Percentiles rank a stretch among this genome's conserved stretches.
Evolutionary conservation across 2,329 filamentous ascomycete species (phyloP).

Genomic region (Aspergillus hortae): DNA sequence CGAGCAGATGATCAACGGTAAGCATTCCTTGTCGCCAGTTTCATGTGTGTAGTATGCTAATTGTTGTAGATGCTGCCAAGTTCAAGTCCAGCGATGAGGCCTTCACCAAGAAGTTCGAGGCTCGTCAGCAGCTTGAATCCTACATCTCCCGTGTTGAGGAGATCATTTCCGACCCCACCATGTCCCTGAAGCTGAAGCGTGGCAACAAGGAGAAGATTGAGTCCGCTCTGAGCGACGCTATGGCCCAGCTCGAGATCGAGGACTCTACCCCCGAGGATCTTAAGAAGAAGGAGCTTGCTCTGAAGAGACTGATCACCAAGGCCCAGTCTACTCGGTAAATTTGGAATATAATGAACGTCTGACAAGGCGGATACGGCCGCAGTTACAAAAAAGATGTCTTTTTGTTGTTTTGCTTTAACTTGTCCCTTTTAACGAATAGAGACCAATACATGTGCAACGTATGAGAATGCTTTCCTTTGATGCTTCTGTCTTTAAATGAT

Average conservation of each 20-base stretch:
- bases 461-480: conserved; percentile 1
- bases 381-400: neutral
- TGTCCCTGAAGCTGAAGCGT: conserved; percentile 97
- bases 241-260: conserved; percentile 94
- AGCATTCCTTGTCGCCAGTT: conserved; percentile 21
- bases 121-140: conserved; percentile 97
- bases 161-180: conserved; percentile 92
- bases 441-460: conserved; percentile 5
- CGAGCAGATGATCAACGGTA: conserved; percentile 92
- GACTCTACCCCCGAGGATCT: conserved; percentile 89
- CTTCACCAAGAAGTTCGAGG: conserved; percentile 99
- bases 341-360: neutral
- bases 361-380: neutral
- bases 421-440: conserved; percentile 7
- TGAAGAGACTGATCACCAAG: conserved; percentile 98
- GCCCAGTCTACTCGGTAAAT: conserved; percentile 87
- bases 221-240: conserved; percentile 91
- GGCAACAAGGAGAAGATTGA: conserved; percentile 99
- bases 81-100: conserved; percentile 98
- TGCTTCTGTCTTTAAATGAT: too few species aligned
- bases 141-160: conserved; percentile 99
- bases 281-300: conserved; percentile 98
- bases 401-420: conserved; percentile 8
- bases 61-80: conserved; percentile 75
- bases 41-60: neutral